These are phyloP conservation scores for Cytospora paraplurivora DNA, from an alignment of 2,329 filamentous ascomycete genomes.

Conservation along the genomic window DNA sequence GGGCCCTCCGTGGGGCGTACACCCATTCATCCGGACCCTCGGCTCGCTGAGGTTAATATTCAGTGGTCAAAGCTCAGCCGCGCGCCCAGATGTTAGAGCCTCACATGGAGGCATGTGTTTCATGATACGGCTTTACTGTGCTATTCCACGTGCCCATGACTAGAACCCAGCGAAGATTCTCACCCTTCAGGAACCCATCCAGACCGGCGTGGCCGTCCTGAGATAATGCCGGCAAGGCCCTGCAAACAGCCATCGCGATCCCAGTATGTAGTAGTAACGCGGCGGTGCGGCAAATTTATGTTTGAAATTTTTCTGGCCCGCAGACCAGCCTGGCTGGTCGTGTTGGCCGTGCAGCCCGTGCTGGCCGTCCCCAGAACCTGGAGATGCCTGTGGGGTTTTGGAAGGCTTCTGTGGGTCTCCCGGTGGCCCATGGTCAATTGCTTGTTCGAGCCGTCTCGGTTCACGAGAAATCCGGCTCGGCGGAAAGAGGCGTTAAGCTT, in stretches of 20 bases:
- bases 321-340: slow-evolving; percentile 21
- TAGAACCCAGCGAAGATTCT: not conserved
- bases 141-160: not conserved
- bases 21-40: slow-evolving; percentile 25
- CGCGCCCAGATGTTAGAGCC: not conserved
- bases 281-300: slow-evolving; percentile 24
- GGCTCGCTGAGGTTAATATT: slow-evolving; percentile 9
- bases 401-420: slow-evolving; percentile 14
- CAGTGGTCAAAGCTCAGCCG: slow-evolving; percentile 24
- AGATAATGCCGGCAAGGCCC: slow-evolving; percentile 5
- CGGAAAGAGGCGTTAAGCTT: slow-evolving; percentile 30
- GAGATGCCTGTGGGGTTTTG: not conserved
- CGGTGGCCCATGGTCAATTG: slow-evolving; percentile 14
- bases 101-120: not conserved
- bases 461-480: slow-evolving; percentile 30
- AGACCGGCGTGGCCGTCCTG: not conserved
- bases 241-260: slow-evolving; percentile 2
- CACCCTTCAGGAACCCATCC: not conserved
- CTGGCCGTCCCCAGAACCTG: not conserved
- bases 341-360: not conserved
- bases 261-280: slow-evolving; percentile 5
- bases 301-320: slow-evolving; percentile 24
- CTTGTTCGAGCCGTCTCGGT: slow-evolving; percentile 22
- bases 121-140: not conserved
- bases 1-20: slow-evolving; percentile 18